A percentile compares a stretch with the other conserved stretches of the same genome.
Evolutionary conservation across 2,329 filamentous ascomycete species (phyloP).

Genomic region (Ophiostoma himal-ulmi): DNA sequence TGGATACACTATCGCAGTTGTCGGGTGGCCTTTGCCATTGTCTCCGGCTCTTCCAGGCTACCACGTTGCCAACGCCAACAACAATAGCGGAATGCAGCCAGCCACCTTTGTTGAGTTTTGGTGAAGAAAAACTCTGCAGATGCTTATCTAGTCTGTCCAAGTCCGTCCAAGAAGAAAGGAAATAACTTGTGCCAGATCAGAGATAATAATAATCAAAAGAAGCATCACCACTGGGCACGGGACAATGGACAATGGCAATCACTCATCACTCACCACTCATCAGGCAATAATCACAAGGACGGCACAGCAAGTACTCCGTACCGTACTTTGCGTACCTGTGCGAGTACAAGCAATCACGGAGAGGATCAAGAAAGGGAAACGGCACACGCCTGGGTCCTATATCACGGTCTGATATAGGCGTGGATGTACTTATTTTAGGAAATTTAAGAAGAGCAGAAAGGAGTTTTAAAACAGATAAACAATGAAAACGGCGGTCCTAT

Average conservation of each 20-base stretch:
- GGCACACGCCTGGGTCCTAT: neutral
- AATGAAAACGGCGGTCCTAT: neutral
- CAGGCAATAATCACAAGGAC: neutral
- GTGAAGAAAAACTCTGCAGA: neutral
- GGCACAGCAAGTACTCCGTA: neutral
- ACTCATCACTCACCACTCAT: too few species aligned
- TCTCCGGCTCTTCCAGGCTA: neutral
- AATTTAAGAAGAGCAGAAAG: neutral
- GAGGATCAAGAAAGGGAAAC: neutral
- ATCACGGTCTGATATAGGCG: neutral
- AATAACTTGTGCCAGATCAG: neutral
- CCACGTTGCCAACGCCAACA: neutral
- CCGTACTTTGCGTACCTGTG: neutral
- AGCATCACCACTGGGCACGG: too few species aligned
- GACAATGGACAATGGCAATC: too few species aligned
- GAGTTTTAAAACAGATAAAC: too few species aligned
- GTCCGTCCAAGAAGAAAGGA: neutral
- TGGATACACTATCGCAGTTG: neutral
- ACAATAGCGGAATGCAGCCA: neutral
- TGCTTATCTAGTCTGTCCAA: neutral
- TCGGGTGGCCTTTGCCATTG: neutral
- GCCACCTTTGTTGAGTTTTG: neutral
- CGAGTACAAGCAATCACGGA: constrained; percentile 2
- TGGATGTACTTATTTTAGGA: constrained; percentile 10
- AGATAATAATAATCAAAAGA: too few species aligned